These are phyloP conservation scores for Tricholoma terreum DNA, from an alignment of 768 basidiomycete genomes.

Conservation along the genomic window DNA sequence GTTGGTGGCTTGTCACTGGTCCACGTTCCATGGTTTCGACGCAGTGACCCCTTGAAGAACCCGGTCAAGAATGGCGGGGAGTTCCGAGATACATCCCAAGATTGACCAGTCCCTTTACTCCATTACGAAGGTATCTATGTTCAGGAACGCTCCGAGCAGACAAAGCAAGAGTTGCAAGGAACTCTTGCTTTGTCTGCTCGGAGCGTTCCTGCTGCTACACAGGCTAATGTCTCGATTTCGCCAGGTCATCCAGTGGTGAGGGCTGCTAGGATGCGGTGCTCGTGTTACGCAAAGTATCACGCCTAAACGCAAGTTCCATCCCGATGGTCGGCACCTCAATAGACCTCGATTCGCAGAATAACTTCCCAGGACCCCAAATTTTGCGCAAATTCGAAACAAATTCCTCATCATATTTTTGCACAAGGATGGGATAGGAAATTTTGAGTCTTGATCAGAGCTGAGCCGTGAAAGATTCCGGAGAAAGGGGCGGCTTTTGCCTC, in stretches of 20 bases:
- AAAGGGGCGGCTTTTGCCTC: not conserved
- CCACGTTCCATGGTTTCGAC: constrained; percentile 16
- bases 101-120: constrained; percentile 5
- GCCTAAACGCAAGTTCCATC: not conserved
- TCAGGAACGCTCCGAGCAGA: constrained; percentile 10
- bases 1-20: constrained; percentile 11
- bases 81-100: constrained; percentile 13
- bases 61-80: constrained; percentile 13
- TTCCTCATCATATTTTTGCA: too few species aligned
- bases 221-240: not conserved
- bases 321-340: too few species aligned
- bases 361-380: too few species aligned
- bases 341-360: too few species aligned
- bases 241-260: not conserved
- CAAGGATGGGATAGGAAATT: too few species aligned
- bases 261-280: too few species aligned
- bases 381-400: too few species aligned
- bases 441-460: not conserved
- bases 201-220: not conserved
- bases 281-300: too few species aligned
- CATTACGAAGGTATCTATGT: constrained; percentile 7
- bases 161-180: constrained; percentile 17
- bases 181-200: constrained; percentile 6
- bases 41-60: constrained; percentile 1
- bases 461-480: not conserved